Base-by-base conservation (phyloP, 148 eudicot genomes). In the Camellia japonica region DNA sequence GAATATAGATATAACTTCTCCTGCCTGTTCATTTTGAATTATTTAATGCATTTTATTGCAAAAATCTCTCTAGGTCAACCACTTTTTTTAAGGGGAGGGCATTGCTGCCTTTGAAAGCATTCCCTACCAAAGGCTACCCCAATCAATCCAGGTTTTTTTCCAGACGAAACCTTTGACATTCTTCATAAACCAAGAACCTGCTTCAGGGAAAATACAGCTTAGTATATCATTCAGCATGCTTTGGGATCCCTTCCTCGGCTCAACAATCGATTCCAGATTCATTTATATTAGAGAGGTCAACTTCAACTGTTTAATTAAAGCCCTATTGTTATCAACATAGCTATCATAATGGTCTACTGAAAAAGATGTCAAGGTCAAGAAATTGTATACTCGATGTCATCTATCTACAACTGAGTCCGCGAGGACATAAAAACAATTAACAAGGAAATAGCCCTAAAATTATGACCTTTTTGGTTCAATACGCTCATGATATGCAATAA, bases 361-460 rank as follows among this genome's bases (percentile, higher is more conserved):
- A 30, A 30, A 30, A 49, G 7, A 4, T 49, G 7, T 49, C 52
- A 49, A 49, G 52, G 52, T 49, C 52, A 49, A 49, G 52, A 49
- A 49, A 4, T 49, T 49, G 52, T 49, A 49, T 49, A 49, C 52
- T 49, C 7, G 52, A 2, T 49, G 52, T 7, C 52, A 49, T 49
- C 52, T 49, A 49, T 49, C 52, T 49, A 7, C 52, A 7, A 49
- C 7, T 49, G 7, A 49, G 52, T 49, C 52, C 52, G 3, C 6
- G 38, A 30, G 38, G 38, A 30, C 38, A 30, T 30, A 30, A 30
- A 30, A 30, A 30, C 38, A 8, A 20, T 46, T 6, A 20, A 71
- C 15, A 71, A 71, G 20, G 74, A 71, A 49, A 71, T 51, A 71
- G 52, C 41, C 20, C 59, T n/a, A 71, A 18, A 51, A 71, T 49